Evolutionary conservation across 495 filamentous ascomycete species (phyloP).

Genomic region (Trichocladium antarcticum): DNA sequence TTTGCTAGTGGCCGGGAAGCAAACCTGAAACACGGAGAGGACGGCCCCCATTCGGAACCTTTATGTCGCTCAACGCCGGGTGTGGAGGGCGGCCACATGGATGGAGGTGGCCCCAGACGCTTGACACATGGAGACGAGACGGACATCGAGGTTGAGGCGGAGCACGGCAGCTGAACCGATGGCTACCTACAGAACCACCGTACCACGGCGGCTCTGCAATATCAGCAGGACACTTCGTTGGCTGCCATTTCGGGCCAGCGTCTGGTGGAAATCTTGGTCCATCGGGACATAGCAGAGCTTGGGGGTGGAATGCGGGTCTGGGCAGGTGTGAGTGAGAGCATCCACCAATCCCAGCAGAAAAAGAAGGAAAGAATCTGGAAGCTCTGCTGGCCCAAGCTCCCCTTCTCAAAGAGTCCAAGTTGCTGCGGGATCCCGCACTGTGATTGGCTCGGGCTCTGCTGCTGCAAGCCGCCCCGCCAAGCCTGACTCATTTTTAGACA

Average conservation of each 20-base stretch:
- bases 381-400: conserved; percentile 15
- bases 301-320: neutral
- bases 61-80: conserved; percentile 13
- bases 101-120: conserved; percentile 3
- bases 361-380: neutral
- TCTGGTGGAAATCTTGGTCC: neutral
- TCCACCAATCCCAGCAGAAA: neutral
- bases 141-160: conserved; percentile 8
- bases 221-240: conserved; percentile 7
- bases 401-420: conserved; percentile 10
- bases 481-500: conserved; percentile 28
- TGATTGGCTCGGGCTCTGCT: conserved; percentile 17
- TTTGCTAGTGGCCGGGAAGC: conserved; percentile 22
- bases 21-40: conserved; percentile 37
- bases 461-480: conserved; percentile 22
- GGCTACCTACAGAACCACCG: conserved; percentile 9
- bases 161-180: neutral
- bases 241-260: neutral
- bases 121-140: conserved; percentile 1
- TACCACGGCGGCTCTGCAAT: conserved; percentile 19
- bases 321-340: neutral
- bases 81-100: conserved; percentile 6
- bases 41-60: conserved; percentile 1
- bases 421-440: conserved; percentile 1
- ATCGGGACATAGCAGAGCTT: neutral